Evolutionary conservation across 2,329 filamentous ascomycete species (phyloP).

Genomic region (Aspergillus novoparasiticus): DNA sequence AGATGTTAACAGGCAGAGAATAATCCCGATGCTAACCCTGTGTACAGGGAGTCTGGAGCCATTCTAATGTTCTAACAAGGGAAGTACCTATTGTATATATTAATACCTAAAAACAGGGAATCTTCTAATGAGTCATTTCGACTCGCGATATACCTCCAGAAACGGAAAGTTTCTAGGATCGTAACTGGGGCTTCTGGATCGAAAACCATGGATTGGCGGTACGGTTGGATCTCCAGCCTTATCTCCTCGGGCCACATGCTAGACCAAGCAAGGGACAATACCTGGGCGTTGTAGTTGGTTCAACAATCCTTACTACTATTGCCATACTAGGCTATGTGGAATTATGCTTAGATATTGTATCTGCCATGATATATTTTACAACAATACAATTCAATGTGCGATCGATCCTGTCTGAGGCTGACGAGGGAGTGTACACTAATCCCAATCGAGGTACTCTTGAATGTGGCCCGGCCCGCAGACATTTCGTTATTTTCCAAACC

Average conservation of each 20-base stretch:
- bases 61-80: no score
- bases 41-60: no score
- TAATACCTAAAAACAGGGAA: no score
- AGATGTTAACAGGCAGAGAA: neutral
- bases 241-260: neutral
- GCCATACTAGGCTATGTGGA: neutral
- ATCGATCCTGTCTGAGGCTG: no score
- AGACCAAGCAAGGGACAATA: neutral
- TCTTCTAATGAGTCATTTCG: neutral
- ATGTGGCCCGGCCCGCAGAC: neutral
- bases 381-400: neutral
- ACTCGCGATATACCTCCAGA: neutral
- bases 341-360: no score
- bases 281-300: neutral
- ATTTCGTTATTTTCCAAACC: neutral
- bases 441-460: neutral
- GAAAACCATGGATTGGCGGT: neutral
- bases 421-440: neutral
- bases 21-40: neutral
- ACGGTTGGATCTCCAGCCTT: neutral
- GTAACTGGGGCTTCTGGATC: neutral
- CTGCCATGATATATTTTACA: neutral
- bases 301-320: neutral
- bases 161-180: neutral
- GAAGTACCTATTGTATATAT: no score